A percentile compares a stretch with the other conserved stretches of the same genome.
Evolutionary conservation across 148 eudicot genomes (phyloP).

Genomic region (Rhododendron kiyosumense): DNA sequence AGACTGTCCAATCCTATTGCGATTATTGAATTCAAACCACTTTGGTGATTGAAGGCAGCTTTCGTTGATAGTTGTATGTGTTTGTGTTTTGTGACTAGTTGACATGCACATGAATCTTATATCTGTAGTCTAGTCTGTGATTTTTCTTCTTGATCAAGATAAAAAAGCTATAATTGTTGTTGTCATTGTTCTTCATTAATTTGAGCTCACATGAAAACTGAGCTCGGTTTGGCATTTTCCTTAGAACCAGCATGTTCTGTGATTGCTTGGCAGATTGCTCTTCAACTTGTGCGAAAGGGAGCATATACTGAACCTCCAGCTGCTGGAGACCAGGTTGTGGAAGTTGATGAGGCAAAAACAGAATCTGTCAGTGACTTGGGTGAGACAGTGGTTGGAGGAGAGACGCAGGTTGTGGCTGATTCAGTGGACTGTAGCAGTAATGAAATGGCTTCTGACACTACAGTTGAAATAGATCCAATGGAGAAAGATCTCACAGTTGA

Average conservation of each 20-base stretch:
- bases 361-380: slow-evolving; percentile 32
- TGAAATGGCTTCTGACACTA: slow-evolving; percentile 30
- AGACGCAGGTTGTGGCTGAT: slow-evolving; percentile 25
- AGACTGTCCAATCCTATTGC: neutral
- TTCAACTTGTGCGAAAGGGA: slow-evolving; percentile 74
- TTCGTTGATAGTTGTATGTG: neutral
- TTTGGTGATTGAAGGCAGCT: neutral
- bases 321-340: slow-evolving; percentile 20
- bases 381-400: slow-evolving; percentile 29
- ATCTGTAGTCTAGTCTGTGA: neutral
- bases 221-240: neutral
- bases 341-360: slow-evolving; percentile 20
- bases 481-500: slow-evolving; percentile 28
- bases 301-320: slow-evolving; percentile 27
- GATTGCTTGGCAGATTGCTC: slow-evolving; percentile 65
- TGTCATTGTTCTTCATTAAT: neutral
- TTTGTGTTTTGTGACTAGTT: neutral
- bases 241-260: neutral
- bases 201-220: neutral
- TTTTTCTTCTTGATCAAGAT: neutral
- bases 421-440: slow-evolving; percentile 19
- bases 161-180: no score
- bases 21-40: neutral
- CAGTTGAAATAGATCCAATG: slow-evolving; percentile 25
- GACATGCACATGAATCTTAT: neutral